Evolutionary conservation across 2,329 filamentous ascomycete species (phyloP).

Genomic region (Truncatella angustata): DNA sequence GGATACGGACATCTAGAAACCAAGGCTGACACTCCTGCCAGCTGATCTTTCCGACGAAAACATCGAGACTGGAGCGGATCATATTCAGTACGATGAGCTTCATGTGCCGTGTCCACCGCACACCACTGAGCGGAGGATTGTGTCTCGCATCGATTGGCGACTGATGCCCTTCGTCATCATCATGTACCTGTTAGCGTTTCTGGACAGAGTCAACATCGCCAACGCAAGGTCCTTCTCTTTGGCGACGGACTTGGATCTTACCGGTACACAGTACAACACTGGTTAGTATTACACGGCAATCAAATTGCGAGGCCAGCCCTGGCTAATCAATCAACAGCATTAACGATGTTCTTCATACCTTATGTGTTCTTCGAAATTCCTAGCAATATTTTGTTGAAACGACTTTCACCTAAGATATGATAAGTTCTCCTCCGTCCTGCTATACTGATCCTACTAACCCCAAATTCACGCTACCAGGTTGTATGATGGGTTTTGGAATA

Average conservation of each 20-base stretch:
- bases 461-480: constrained; percentile 58
- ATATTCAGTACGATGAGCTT: constrained; percentile 28
- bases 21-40: background rate
- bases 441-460: constrained; percentile 3
- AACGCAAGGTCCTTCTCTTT: constrained; percentile 72
- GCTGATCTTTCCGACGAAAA: constrained; percentile 21
- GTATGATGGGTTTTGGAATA: constrained; percentile 83
- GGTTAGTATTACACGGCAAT: constrained; percentile 34
- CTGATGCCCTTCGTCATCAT: constrained; percentile 72
- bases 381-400: constrained; percentile 70
- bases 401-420: constrained; percentile 34
- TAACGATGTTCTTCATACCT: constrained; percentile 80
- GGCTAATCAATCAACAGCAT: constrained; percentile 32
- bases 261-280: constrained; percentile 66
- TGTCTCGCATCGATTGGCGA: constrained; percentile 68
- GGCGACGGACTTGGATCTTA: constrained; percentile 59
- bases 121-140: constrained; percentile 62
- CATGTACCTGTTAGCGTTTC: constrained; percentile 41
- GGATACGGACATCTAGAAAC: too few relatives aligned
- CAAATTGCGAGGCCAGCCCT: background rate
- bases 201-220: constrained; percentile 73
- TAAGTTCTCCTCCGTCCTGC: constrained; percentile 5
- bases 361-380: constrained; percentile 73
- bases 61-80: constrained; percentile 19
- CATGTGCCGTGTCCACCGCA: constrained; percentile 44